Evolutionary conservation across 352 stramenopile species (phyloP), one percentile per base, ranked within the genome.

Genomic region (Phytophthora multivora): DNA sequence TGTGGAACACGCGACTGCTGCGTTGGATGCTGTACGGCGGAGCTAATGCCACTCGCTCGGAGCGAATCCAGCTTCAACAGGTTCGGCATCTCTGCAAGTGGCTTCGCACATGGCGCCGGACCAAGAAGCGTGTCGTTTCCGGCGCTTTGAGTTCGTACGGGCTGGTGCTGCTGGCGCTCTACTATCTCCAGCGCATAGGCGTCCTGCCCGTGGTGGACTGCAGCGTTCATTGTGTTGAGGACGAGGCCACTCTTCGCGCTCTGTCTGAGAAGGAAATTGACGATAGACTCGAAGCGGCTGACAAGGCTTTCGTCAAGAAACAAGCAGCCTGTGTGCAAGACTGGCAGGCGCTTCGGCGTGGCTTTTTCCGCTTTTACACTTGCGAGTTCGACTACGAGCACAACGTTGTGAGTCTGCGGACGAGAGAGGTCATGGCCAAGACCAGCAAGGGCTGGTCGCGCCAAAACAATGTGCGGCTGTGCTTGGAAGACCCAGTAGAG

Each of bases 401-500:
- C 42, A 56, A 66, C 15, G 75, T 95, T 16, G 77, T 92, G 26
- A 83, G 72, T 56, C 45, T 95, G n/a, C 83, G 84, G 10, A 51
- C 49, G 13, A 39, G 15, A 15, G 49, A 63, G 1, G 10, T 59
- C 10, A 28, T 81, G 36, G 72, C 49, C 30, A 90, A 91, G 42
- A 51, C 40, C 3, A 58, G 68, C 50, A 89, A 87, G 53, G 25
- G 65, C 5, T 92, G 81, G 82, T 75, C 50, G 26, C 68, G 74
- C 7, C 54, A 67, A 52, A 65, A 66, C 19, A 47, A 66, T 42
- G 41, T 45, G 4, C 78, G 74, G 8, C 45, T 95, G 2, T 80
- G 79, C 26, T 69, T 95, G n/a, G 83, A 95, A 75, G 86, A 93
- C 39, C 86, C 86, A 0, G 80, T 95, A 15, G 86, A 95, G 61